These are phyloP conservation scores for Aschersonia sp. DNA, from an alignment of 2,329 filamentous ascomycete genomes.

Conservation along the genomic window DNA sequence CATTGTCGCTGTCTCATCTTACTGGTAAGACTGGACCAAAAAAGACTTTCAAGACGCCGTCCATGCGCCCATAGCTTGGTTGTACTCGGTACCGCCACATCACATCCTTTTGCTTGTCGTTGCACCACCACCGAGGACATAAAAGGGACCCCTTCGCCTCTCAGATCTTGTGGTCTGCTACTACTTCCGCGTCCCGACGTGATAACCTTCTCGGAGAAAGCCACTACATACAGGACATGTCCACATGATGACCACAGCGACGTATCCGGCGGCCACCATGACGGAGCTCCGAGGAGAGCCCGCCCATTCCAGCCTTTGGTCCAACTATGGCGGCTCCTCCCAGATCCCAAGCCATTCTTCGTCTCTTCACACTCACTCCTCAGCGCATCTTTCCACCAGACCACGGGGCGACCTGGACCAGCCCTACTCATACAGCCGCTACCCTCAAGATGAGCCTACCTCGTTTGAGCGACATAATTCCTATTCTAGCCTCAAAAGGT, in stretches of 20 bases:
- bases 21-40: background rate
- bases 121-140: background rate
- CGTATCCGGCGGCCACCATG: conserved; percentile 43
- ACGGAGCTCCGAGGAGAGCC: conserved; percentile 48
- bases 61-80: background rate
- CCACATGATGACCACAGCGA: conserved; percentile 47
- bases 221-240: conserved; percentile 19
- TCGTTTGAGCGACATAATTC: conserved; percentile 38
- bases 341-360: conserved; percentile 37
- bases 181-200: background rate
- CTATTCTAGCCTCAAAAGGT: conserved; percentile 41
- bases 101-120: no score
- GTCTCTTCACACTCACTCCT: conserved; percentile 28
- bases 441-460: conserved; percentile 38
- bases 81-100: background rate
- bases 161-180: background rate
- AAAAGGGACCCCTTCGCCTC: background rate
- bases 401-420: conserved; percentile 35
- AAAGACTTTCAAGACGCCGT: background rate
- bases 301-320: conserved; percentile 42
- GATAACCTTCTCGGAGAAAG: background rate
- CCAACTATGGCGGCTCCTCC: conserved; percentile 40
- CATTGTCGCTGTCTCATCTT: conserved; percentile 1
- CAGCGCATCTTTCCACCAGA: conserved; percentile 24
- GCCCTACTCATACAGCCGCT: conserved; percentile 37